These are phyloP conservation scores for Aspergillus spinulosporus DNA, from an alignment of 2,329 filamentous ascomycete genomes.

Conservation along the genomic window DNA sequence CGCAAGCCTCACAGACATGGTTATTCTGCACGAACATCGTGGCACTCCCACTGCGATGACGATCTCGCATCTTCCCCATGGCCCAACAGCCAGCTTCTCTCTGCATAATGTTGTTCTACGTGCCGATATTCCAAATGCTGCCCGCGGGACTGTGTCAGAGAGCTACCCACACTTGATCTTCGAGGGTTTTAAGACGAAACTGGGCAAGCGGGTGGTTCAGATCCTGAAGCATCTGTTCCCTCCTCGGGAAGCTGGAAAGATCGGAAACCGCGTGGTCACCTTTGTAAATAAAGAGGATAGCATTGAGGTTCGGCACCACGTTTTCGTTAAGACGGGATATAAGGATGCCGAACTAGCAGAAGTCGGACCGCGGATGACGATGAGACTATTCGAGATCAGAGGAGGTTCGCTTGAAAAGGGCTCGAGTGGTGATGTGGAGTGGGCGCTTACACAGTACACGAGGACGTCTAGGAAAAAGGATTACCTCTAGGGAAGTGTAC, in stretches of 20 bases:
- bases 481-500: conserved; percentile 62
- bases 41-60: conserved; percentile 89
- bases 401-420: conserved; percentile 83
- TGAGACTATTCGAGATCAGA: conserved; percentile 90
- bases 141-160: conserved; percentile 85
- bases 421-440: conserved; percentile 93
- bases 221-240: conserved; percentile 94
- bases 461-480: conserved; percentile 93
- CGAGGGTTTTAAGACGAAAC: conserved; percentile 79
- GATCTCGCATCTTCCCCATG: conserved; percentile 82
- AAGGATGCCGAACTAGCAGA: conserved; percentile 86
- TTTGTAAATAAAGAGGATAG: conserved; percentile 87
- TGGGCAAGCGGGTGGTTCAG: conserved; percentile 82
- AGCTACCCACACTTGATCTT: conserved; percentile 94
- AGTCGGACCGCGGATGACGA: conserved; percentile 94
- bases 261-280: conserved; percentile 85
- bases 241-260: conserved; percentile 78
- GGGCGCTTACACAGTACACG: conserved; percentile 94
- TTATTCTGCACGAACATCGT: conserved; percentile 88
- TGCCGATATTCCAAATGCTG: conserved; percentile 85
- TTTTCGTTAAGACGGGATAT: conserved; percentile 91
- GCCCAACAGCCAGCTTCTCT: conserved; percentile 82
- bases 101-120: conserved; percentile 90
- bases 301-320: conserved; percentile 89
- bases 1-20: conserved; percentile 77